These are phyloP conservation scores for Chaetomium strumarium DNA, from an alignment of 2,329 filamentous ascomycete genomes.

Conservation along the genomic window DNA sequence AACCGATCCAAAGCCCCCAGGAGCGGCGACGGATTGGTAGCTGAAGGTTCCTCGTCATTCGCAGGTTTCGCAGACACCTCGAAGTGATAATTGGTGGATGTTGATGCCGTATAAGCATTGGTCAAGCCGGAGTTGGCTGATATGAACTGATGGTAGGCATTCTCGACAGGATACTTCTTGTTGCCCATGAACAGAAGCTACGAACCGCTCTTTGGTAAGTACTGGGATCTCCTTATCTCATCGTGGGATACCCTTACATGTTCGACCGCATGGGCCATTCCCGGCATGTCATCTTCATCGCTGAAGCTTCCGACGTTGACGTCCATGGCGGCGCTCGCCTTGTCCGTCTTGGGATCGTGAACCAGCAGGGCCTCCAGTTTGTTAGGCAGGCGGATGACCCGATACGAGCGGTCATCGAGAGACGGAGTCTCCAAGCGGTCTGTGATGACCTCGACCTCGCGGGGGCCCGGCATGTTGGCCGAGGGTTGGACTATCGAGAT, in stretches of 20 bases:
- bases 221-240: neutral
- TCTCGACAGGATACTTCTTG: slow-evolving; percentile 93
- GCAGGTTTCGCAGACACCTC: slow-evolving; percentile 79
- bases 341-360: slow-evolving; percentile 91
- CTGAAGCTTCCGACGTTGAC: slow-evolving; percentile 96
- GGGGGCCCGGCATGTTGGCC: slow-evolving; percentile 24
- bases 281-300: slow-evolving; percentile 83
- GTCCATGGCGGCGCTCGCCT: slow-evolving; percentile 90
- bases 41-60: slow-evolving; percentile 51
- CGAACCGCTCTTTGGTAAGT: slow-evolving; percentile 5
- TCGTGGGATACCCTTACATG: slow-evolving; percentile 49
- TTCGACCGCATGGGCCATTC: slow-evolving; percentile 93
- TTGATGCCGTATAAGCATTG: slow-evolving; percentile 90
- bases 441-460: slow-evolving; percentile 45
- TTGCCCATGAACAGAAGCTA: slow-evolving; percentile 95
- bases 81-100: slow-evolving; percentile 97
- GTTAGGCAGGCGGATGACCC: slow-evolving; percentile 80
- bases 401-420: slow-evolving; percentile 79
- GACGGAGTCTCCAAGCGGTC: slow-evolving; percentile 75
- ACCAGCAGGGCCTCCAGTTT: slow-evolving; percentile 86
- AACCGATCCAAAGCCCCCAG: slow-evolving; percentile 85
- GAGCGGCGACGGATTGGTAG: slow-evolving; percentile 54
- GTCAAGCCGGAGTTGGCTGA: slow-evolving; percentile 84
- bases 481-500: slow-evolving; percentile 6
- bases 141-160: slow-evolving; percentile 91